Evolutionary conservation across 2,329 filamentous ascomycete species (phyloP).

Genomic region (Fusarium sp.): DNA sequence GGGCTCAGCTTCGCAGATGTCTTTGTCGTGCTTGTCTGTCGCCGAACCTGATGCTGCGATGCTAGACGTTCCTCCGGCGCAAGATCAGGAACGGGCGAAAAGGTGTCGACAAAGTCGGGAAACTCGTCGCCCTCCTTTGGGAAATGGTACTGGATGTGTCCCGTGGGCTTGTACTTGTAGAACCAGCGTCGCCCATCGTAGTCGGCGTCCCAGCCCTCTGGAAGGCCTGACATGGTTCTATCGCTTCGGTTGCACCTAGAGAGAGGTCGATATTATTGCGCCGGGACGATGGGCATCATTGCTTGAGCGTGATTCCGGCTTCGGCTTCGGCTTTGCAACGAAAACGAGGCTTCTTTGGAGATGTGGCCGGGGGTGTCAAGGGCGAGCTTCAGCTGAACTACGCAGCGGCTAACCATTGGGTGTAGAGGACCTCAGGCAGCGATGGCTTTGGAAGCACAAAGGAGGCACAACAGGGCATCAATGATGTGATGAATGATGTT

Average conservation of each 20-base stretch:
- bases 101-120: conserved; percentile 63
- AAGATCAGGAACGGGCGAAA: conserved; percentile 56
- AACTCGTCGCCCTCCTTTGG: conserved; percentile 71
- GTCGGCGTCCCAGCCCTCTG: conserved; percentile 69
- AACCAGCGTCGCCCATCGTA: conserved; percentile 71
- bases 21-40: conserved; percentile 47
- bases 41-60: conserved; percentile 64
- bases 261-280: conserved; percentile 31
- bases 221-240: conserved; percentile 56
- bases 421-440: conserved; percentile 24
- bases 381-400: conserved; percentile 36
- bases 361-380: conserved; percentile 28
- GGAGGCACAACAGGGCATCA: conserved; percentile 5
- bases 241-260: conserved; percentile 18
- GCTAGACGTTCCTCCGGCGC: conserved; percentile 67
- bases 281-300: conserved; percentile 30
- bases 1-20: conserved; percentile 12
- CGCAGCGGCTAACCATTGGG: conserved; percentile 23
- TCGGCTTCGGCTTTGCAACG: conserved; percentile 19
- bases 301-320: conserved; percentile 10
- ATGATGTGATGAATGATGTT: background rate
- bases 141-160: conserved; percentile 68
- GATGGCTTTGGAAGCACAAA: conserved; percentile 17
- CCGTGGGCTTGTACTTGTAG: conserved; percentile 68
- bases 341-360: conserved; percentile 29